Evolutionary conservation across 441 rosid species (phyloP).

Genomic region (Eugenia klotzschiana): DNA sequence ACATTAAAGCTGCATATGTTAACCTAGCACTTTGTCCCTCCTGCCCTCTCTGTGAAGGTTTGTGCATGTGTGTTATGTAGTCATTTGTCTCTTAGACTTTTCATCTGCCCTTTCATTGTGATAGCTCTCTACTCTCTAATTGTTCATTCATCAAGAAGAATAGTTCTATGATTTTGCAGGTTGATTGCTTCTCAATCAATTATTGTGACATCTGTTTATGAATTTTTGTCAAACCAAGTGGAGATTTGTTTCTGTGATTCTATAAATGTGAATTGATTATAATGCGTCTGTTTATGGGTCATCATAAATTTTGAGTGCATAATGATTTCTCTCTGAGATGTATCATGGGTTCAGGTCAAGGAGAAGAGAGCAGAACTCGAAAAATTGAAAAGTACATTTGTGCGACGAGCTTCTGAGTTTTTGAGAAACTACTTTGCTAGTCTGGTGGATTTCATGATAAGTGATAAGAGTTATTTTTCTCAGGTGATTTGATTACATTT

Average conservation of each 20-base stretch:
- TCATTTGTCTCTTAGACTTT: not conserved
- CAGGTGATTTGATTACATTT: conserved; percentile 38
- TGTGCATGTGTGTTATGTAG: not conserved
- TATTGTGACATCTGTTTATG: not conserved
- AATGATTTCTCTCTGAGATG: not conserved
- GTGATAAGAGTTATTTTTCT: conserved; percentile 97
- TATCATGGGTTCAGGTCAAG: conserved; percentile 47
- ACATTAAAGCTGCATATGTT: not conserved
- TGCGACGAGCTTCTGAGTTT: conserved; percentile 88
- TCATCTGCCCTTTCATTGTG: not conserved
- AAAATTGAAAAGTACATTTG: conserved; percentile 72
- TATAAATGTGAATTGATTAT: not conserved
- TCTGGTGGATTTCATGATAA: conserved; percentile 96
- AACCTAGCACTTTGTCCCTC: not conserved
- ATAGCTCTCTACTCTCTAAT: not conserved
- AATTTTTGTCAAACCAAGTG: not conserved
- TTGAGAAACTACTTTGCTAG: conserved; percentile 91
- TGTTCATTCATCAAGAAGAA: not conserved
- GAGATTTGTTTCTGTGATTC: not conserved
- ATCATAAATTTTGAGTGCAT: not conserved
- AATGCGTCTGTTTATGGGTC: not conserved
- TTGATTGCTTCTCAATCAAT: not conserved
- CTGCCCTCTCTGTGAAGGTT: not conserved
- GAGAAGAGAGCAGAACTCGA: conserved; percentile 84
- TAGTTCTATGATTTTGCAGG: not conserved